phyloP scores from a whole-genome alignment of 345 rosid species.

The Pelargonium nanum region DNA sequence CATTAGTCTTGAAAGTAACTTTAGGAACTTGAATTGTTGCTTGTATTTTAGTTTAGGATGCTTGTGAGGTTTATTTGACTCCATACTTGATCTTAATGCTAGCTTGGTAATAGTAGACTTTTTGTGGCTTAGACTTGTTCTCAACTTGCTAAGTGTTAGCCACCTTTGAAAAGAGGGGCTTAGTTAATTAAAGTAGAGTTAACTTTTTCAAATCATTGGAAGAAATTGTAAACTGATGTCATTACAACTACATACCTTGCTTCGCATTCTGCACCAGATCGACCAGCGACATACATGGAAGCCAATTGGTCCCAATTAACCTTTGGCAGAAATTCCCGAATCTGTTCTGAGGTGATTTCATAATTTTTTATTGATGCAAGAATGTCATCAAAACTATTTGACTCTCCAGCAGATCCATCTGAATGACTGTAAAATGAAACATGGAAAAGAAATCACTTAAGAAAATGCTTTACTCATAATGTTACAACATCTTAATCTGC shows the following conservation, averaged over 20 bases:
- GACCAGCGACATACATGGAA: constrained; percentile 42
- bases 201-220: neutral
- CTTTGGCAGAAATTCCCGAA: constrained; percentile 67
- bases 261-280: constrained; percentile 79
- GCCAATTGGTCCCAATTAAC: constrained; percentile 80
- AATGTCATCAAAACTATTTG: constrained; percentile 33
- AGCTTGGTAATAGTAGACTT: no score
- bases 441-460: neutral
- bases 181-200: no score
- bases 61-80: no score
- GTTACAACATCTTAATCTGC: neutral
- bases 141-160: no score
- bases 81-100: no score
- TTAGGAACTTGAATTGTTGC: no score
- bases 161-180: no score
- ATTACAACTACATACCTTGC: constrained; percentile 42
- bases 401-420: constrained; percentile 31
- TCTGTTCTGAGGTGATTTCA: constrained; percentile 63
- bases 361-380: constrained; percentile 44
- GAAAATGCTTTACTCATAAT: neutral
- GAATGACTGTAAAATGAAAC: constrained; percentile 27
- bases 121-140: no score
- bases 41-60: no score
- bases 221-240: neutral
- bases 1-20: no score